Conservation (phyloP, 2,329 filamentous ascomycete species). For the Penicillium expansum region DNA sequence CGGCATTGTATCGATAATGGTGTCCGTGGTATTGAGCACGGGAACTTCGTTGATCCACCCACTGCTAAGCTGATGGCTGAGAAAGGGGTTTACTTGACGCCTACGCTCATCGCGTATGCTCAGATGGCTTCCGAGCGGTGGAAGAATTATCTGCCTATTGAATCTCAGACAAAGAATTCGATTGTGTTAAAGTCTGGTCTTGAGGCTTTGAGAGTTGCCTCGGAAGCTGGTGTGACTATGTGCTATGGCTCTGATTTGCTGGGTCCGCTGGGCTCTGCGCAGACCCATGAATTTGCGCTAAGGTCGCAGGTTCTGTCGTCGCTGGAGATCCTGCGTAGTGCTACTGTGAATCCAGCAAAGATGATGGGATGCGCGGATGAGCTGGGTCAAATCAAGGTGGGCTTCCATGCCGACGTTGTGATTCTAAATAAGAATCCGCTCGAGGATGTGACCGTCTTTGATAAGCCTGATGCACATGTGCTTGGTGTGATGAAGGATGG, state of each 20-base stretch:
- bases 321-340: constrained; percentile 47
- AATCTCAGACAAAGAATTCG: constrained; percentile 49
- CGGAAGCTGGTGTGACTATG: constrained; percentile 53
- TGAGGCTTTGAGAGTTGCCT: constrained; percentile 47
- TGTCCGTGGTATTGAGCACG: constrained; percentile 55
- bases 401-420: constrained; percentile 53
- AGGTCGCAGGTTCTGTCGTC: constrained; percentile 43
- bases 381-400: constrained; percentile 51
- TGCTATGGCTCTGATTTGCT: constrained; percentile 57
- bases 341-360: constrained; percentile 53
- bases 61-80: constrained; percentile 52
- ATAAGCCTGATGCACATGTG: constrained; percentile 47
- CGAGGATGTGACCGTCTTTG: constrained; percentile 53
- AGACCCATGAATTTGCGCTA: constrained; percentile 50
- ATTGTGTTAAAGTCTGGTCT: constrained; percentile 50
- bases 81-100: constrained; percentile 51
- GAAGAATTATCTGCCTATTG: constrained; percentile 27
- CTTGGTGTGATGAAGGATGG: constrained; percentile 57
- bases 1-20: constrained; percentile 55
- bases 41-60: constrained; percentile 43
- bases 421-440: constrained; percentile 54
- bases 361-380: constrained; percentile 48
- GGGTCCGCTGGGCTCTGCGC: constrained; percentile 47
- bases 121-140: constrained; percentile 47
- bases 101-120: constrained; percentile 53